A percentile compares a stretch with the other conserved stretches of the same genome.
phyloP scores from a whole-genome alignment of 2,329 filamentous ascomycete genomes.

The Corniculantispora saksenae region DNA sequence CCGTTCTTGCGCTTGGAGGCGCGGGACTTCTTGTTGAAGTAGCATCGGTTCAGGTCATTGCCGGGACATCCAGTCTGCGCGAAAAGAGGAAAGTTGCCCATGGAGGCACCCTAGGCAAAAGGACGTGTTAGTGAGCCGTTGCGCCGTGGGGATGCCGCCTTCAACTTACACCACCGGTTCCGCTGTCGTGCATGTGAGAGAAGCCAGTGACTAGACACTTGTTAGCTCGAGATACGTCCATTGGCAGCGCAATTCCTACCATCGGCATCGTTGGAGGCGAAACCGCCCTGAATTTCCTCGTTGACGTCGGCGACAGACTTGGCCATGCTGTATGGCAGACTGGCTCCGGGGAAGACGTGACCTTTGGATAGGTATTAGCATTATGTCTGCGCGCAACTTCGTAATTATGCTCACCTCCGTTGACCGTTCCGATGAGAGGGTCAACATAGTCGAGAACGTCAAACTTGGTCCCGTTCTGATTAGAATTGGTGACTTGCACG shows the following conservation, averaged over 20 bases:
- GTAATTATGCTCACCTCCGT: conserved; percentile 24
- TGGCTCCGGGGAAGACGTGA: conserved; percentile 32
- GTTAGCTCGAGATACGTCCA: not conserved
- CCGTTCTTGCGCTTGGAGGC: conserved; percentile 50
- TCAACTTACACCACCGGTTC: conserved; percentile 34
- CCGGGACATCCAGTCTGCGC: conserved; percentile 47
- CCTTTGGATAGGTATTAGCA: conserved; percentile 18
- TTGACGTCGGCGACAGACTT: conserved; percentile 31
- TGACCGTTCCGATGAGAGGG: conserved; percentile 30
- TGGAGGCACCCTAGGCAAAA: conserved; percentile 37
- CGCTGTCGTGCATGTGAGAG: conserved; percentile 34
- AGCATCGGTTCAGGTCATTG: conserved; percentile 49
- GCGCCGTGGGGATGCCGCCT: not conserved
- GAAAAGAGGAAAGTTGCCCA: conserved; percentile 56
- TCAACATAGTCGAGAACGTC: conserved; percentile 28
- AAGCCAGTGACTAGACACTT: conserved; percentile 30
- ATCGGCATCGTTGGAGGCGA: conserved; percentile 27
- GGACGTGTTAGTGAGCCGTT: not conserved
- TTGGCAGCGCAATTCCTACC: conserved; percentile 19
- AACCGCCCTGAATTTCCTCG: conserved; percentile 30
- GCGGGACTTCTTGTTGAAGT: conserved; percentile 50
- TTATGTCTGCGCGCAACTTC: not conserved
- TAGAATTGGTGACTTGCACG: not conserved
- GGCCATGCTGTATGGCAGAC: conserved; percentile 32
- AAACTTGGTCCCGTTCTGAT: conserved; percentile 3